These are phyloP conservation scores for Boeremia exigua DNA, from an alignment of 2,329 filamentous ascomycete genomes.

Conservation along the genomic window DNA sequence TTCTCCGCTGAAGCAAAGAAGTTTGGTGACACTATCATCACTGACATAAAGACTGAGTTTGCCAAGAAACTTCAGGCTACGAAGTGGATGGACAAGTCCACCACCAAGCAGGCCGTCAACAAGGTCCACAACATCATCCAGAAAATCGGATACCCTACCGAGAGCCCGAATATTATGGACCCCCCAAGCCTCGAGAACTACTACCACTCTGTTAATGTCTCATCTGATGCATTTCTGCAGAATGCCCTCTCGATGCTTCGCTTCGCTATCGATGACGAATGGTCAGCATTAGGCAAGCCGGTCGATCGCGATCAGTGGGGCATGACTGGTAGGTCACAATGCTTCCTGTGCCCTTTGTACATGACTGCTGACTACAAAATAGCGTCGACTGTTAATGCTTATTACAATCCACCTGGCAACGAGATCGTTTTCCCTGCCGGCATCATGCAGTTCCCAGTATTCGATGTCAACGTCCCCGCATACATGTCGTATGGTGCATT, in stretches of 20 bases:
- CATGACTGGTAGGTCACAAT: conserved; percentile 55
- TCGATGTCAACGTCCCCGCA: conserved; percentile 66
- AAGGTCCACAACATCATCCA: conserved; percentile 72
- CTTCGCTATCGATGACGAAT: conserved; percentile 58
- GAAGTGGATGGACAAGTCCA: conserved; percentile 69
- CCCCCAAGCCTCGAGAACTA: conserved; percentile 62
- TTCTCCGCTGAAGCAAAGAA: conserved; percentile 71
- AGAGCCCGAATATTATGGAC: conserved; percentile 66
- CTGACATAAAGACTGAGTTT: conserved; percentile 72
- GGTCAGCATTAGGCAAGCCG: conserved; percentile 66
- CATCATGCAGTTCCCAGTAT: conserved; percentile 71
- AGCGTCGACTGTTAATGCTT: conserved; percentile 62
- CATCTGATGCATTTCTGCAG: conserved; percentile 60
- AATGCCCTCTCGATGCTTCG: conserved; percentile 62
- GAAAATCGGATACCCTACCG: conserved; percentile 72
- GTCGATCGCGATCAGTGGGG: conserved; percentile 66
- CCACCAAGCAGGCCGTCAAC: conserved; percentile 64
- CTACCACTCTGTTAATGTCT: conserved; percentile 62
- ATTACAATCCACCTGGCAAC: conserved; percentile 69
- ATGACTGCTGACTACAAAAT: neutral
- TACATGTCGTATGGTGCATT: conserved; percentile 75
- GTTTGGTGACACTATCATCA: conserved; percentile 72
- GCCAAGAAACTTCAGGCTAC: conserved; percentile 64
- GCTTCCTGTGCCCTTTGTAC: no score
- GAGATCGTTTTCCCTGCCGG: conserved; percentile 73